Evolutionary conservation across 441 rosid genomes (phyloP).

Genomic region (Pelargonium australe): DNA sequence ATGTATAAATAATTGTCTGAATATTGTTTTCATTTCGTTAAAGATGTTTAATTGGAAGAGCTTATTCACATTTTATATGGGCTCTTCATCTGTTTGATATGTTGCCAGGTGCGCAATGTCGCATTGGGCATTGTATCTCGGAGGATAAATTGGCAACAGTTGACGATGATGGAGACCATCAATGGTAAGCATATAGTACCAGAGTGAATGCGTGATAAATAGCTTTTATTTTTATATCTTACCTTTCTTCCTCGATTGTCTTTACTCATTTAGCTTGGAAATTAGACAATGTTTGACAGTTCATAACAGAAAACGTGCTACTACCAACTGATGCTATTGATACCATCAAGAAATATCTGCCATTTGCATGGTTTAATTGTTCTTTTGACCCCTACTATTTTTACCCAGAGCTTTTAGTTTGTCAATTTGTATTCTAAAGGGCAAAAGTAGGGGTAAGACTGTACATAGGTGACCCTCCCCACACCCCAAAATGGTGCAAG

Average conservation of each 20-base stretch:
- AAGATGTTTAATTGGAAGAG: neutral
- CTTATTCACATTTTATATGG: neutral
- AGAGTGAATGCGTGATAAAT: too few relatives aligned
- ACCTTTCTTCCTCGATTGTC: too few relatives aligned
- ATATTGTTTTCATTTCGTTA: neutral
- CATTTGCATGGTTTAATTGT: neutral
- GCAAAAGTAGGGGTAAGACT: too few relatives aligned
- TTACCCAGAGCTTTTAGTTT: neutral
- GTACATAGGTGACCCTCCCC: too few relatives aligned
- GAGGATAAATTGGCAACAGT: conserved; percentile 74
- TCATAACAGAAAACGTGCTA: too few relatives aligned
- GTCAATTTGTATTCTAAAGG: neutral
- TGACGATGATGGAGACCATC: conserved; percentile 72
- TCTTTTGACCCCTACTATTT: neutral
- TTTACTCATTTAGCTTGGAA: too few relatives aligned
- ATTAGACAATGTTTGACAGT: too few relatives aligned
- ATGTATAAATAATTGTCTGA: neutral
- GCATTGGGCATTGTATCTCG: conserved; percentile 87
- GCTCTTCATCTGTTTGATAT: neutral
- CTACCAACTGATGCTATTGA: too few relatives aligned
- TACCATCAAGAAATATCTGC: neutral
- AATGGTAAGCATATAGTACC: conserved; percentile 45
- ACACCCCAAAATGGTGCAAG: too few relatives aligned
- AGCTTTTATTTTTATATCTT: too few relatives aligned
- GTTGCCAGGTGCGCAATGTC: conserved; percentile 67